phyloP scores from a whole-genome alignment of 73 alveolate species.

The Uronychia binucleata region DNA sequence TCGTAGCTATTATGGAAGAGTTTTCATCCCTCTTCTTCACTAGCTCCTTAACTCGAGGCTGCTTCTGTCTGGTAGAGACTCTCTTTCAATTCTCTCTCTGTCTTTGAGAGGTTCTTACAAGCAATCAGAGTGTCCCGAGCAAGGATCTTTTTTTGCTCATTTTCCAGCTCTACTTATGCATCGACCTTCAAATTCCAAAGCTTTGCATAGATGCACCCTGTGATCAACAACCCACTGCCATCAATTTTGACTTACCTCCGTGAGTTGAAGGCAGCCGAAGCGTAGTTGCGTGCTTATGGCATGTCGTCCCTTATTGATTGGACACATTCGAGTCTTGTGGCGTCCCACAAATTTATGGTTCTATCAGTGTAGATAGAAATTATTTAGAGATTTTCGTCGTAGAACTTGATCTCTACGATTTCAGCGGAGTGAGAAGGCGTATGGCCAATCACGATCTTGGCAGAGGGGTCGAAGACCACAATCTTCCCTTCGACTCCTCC shows the following conservation, averaged over 20 bases:
- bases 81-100: not conserved
- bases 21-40: not conserved
- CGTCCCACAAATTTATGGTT: conserved; percentile 51
- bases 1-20: not conserved
- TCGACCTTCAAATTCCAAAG: conserved; percentile 49
- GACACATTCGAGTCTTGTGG: conserved; percentile 45
- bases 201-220: conserved; percentile 47
- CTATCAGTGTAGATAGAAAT: conserved; percentile 44
- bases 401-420: conserved; percentile 23
- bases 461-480: conserved; percentile 56
- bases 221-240: conserved; percentile 26
- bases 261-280: not conserved
- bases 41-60: not conserved
- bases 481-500: conserved; percentile 59
- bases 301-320: conserved; percentile 31
- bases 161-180: conserved; percentile 36
- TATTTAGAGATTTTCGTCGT: conserved; percentile 40
- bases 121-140: not conserved
- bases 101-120: not conserved
- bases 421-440: conserved; percentile 43
- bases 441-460: conserved; percentile 21
- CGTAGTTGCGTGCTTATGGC: not conserved
- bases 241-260: not conserved
- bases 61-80: no score
- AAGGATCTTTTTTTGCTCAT: conserved; percentile 21